These are phyloP conservation scores for Xylaria scruposa DNA, from an alignment of 495 filamentous ascomycete genomes.

Conservation along the genomic window DNA sequence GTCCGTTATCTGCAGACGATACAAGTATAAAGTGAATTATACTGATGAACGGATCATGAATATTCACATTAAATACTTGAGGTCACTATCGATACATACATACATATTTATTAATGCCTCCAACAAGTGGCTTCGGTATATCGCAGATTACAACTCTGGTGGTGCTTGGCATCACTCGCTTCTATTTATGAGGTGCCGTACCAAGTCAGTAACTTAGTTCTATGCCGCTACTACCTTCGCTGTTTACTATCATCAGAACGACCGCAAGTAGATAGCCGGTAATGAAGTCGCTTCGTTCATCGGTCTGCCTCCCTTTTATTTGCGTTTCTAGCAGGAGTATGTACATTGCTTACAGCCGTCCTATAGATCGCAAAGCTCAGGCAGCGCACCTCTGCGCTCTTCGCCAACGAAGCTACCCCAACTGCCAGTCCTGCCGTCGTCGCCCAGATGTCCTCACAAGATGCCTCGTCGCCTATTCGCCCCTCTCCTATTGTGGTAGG, in stretches of 20 bases:
- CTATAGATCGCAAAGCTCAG: not conserved
- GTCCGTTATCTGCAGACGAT: no score
- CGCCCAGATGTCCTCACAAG: not conserved
- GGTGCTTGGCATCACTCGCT: not conserved
- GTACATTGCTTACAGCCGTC: not conserved
- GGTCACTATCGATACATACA: no score
- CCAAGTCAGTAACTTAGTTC: no score
- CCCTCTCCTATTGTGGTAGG: conserved; percentile 1
- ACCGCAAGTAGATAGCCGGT: not conserved
- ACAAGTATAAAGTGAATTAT: no score
- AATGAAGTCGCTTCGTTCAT: not conserved
- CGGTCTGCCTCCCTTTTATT: not conserved
- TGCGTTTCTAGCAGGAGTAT: not conserved
- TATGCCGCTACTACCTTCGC: not conserved
- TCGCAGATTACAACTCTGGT: not conserved
- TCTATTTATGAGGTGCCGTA: not conserved
- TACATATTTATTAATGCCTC: not conserved
- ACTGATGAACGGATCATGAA: no score
- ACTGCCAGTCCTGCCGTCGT: not conserved
- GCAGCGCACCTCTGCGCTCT: not conserved
- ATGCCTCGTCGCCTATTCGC: not conserved
- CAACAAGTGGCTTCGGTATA: not conserved
- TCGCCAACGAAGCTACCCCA: not conserved
- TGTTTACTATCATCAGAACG: not conserved
- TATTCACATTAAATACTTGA: no score